Conservation (phyloP, 306 rosid genomes). For the Lagenaria siceraria region DNA sequence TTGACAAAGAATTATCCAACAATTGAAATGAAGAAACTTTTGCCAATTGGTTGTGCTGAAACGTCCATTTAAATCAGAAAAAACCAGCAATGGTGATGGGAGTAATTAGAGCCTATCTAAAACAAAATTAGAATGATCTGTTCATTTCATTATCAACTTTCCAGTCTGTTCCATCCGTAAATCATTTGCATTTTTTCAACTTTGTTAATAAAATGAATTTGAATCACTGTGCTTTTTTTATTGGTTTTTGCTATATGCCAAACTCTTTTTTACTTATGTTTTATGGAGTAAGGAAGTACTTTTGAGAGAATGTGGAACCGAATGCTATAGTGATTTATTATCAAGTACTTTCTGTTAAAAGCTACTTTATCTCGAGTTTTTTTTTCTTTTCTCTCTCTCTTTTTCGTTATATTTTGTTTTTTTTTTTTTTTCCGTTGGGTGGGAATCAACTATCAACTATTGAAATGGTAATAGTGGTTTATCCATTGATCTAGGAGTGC, state of each 20-base stretch:
- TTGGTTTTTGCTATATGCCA: neutral
- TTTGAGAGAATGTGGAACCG: too few species aligned
- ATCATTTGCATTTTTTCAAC: neutral
- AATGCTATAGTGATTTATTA: neutral
- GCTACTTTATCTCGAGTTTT: neutral
- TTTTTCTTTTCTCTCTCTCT: too few species aligned
- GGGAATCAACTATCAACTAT: too few species aligned
- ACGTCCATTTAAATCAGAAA: neutral
- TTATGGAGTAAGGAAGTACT: neutral
- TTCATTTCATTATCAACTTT: neutral
- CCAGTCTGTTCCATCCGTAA: neutral
- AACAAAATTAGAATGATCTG: neutral
- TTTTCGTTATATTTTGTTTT: too few species aligned
- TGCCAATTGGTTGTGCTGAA: neutral
- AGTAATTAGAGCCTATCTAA: neutral
- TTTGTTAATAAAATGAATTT: neutral
- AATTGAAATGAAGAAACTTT: neutral
- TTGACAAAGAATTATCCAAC: neutral
- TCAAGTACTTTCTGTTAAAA: neutral
- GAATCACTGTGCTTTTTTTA: neutral
- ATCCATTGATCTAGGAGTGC: too few species aligned
- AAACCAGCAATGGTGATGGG: neutral
- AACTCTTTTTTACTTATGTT: neutral
- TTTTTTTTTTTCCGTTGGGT: too few species aligned
- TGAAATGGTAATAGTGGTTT: too few species aligned